Percentiles rank a stretch among this genome's conserved stretches.
These are phyloP conservation scores for Dissoconium aciculare DNA, from an alignment of 2,329 filamentous ascomycete genomes.

Conservation along the genomic window DNA sequence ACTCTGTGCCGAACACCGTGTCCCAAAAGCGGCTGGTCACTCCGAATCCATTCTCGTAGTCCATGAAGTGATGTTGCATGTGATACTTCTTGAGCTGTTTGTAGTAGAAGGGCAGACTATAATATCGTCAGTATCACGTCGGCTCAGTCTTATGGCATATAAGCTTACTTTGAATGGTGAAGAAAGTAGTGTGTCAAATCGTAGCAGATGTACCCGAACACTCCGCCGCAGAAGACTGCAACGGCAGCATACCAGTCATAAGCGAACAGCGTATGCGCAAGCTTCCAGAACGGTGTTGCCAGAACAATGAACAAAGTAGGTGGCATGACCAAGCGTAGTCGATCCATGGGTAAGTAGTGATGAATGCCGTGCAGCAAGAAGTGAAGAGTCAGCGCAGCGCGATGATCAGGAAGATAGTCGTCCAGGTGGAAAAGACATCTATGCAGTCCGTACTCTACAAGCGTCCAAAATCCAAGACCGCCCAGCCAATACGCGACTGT, in stretches of 20 bases:
- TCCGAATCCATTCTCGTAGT: slow-evolving; percentile 94
- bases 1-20: slow-evolving; percentile 73
- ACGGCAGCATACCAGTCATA: slow-evolving; percentile 73
- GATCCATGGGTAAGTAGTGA: slow-evolving; percentile 99
- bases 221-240: slow-evolving; percentile 70
- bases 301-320: slow-evolving; percentile 73
- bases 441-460: slow-evolving; percentile 81
- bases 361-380: slow-evolving; percentile 95
- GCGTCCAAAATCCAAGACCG: slow-evolving; percentile 69
- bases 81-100: slow-evolving; percentile 93
- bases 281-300: slow-evolving; percentile 79
- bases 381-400: slow-evolving; percentile 70
- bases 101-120: slow-evolving; percentile 69
- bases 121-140: slow-evolving; percentile 6
- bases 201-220: slow-evolving; percentile 93
- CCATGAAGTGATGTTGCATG: slow-evolving; percentile 90
- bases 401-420: slow-evolving; percentile 81
- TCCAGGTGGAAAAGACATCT: slow-evolving; percentile 90
- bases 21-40: slow-evolving; percentile 98
- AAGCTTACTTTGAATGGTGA: slow-evolving; percentile 67
- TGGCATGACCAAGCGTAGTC: slow-evolving; percentile 92
- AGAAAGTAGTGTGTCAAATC: slow-evolving; percentile 98
- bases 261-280: slow-evolving; percentile 68
- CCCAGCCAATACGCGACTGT: slow-evolving; percentile 48
- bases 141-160: neutral